Conservation (phyloP, 164 flowering plant genomes). For the Vitis vinifera region DNA sequence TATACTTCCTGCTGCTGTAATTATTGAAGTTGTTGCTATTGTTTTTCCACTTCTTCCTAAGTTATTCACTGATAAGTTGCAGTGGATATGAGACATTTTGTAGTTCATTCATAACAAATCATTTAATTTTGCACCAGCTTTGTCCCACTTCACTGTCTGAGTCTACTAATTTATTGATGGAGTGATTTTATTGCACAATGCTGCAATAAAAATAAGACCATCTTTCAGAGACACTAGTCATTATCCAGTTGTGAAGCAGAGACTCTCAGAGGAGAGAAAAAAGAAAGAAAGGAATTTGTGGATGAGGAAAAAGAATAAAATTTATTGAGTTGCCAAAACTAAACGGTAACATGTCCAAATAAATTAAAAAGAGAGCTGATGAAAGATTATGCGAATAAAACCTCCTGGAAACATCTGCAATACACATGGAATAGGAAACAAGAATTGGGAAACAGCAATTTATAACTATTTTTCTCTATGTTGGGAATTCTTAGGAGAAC, state of each 20-base stretch:
- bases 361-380: neutral
- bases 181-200: neutral
- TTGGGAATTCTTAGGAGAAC: neutral
- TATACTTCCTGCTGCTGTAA: neutral
- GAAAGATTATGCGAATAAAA: slow-evolving; percentile 3
- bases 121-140: neutral
- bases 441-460: neutral
- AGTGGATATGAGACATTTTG: neutral
- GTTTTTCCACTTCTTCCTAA: neutral
- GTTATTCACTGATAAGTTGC: neutral
- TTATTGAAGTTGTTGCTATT: neutral
- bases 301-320: slow-evolving; percentile 3
- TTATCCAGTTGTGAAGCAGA: too few species aligned
- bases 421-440: neutral
- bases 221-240: too few species aligned
- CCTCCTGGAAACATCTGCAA: neutral
- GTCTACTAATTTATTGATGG: neutral
- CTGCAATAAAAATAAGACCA: neutral
- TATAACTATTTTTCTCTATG: neutral
- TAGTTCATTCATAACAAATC: neutral
- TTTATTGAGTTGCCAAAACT: slow-evolving; percentile 3
- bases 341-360: slow-evolving; percentile 5
- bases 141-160: neutral
- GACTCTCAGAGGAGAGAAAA: too few species aligned
- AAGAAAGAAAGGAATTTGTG: too few species aligned